Conservation (phyloP, 345 rosid species). For the Trapa incisa region DNA sequence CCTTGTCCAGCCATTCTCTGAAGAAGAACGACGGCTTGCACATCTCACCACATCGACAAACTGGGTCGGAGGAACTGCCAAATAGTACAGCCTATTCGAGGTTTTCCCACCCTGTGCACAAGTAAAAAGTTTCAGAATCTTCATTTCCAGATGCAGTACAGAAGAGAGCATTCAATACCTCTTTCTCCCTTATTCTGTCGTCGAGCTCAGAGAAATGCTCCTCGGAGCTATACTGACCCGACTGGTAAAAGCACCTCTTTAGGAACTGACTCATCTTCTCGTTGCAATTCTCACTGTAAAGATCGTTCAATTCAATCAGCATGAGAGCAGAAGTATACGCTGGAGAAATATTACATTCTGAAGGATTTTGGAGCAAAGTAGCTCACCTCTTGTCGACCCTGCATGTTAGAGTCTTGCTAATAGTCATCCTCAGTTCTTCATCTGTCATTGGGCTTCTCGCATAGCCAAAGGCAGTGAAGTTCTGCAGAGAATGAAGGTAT, state of each 20-base stretch:
- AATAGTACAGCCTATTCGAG: slow-evolving; percentile 42
- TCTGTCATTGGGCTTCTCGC: slow-evolving; percentile 31
- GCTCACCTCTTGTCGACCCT: slow-evolving; percentile 36
- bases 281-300: slow-evolving; percentile 27
- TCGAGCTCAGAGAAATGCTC: slow-evolving; percentile 32
- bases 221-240: slow-evolving; percentile 38
- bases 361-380: background rate
- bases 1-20: slow-evolving; percentile 38
- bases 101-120: slow-evolving; percentile 26
- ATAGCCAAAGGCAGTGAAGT: slow-evolving; percentile 37
- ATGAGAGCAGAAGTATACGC: background rate
- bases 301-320: background rate
- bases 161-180: slow-evolving; percentile 19
- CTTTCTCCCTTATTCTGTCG: slow-evolving; percentile 28
- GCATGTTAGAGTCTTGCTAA: slow-evolving; percentile 34
- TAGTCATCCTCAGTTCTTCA: slow-evolving; percentile 31
- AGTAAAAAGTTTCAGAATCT: background rate
- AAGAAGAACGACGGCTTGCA: slow-evolving; percentile 35
- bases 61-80: slow-evolving; percentile 36
- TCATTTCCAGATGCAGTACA: background rate
- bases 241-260: slow-evolving; percentile 36
- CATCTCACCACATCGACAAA: slow-evolving; percentile 36
- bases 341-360: background rate
- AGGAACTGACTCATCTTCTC: slow-evolving; percentile 34
- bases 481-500: slow-evolving; percentile 11